phyloP scores from a whole-genome alignment of 176 grass and related monocot genomes.

The Thalia dealbata region DNA sequence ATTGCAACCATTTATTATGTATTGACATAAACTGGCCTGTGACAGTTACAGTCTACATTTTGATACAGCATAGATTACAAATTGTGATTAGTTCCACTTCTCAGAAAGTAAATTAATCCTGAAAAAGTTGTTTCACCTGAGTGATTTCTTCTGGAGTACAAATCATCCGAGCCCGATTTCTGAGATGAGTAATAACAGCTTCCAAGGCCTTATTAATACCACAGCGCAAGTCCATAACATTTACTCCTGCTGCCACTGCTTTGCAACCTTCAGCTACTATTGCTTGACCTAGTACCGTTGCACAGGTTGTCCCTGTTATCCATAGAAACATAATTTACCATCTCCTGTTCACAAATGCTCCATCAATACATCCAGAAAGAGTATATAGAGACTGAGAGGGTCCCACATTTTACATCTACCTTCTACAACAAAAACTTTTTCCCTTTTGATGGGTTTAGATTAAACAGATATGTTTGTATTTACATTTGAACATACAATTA shows the following conservation, averaged over 20 bases:
- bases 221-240: conserved; percentile 79
- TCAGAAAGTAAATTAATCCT: conserved; percentile 7
- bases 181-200: conserved; percentile 54
- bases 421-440: neutral
- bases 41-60: neutral
- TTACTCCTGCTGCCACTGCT: conserved; percentile 74
- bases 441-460: neutral
- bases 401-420: neutral
- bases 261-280: conserved; percentile 89
- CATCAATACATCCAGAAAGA: too few species aligned
- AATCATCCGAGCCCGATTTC: conserved; percentile 72
- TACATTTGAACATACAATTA: neutral
- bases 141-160: conserved; percentile 75
- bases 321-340: neutral
- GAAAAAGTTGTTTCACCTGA: conserved; percentile 44
- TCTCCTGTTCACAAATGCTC: too few species aligned
- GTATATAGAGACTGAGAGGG: too few species aligned
- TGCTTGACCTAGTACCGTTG: conserved; percentile 84
- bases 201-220: conserved; percentile 82
- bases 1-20: neutral
- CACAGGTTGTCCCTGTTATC: conserved; percentile 62
- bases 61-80: neutral
- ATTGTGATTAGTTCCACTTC: neutral
- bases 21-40: neutral
- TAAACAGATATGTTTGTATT: neutral